Conservation (phyloP, 2,329 filamentous ascomycete species). For the Fusarium sp. region DNA sequence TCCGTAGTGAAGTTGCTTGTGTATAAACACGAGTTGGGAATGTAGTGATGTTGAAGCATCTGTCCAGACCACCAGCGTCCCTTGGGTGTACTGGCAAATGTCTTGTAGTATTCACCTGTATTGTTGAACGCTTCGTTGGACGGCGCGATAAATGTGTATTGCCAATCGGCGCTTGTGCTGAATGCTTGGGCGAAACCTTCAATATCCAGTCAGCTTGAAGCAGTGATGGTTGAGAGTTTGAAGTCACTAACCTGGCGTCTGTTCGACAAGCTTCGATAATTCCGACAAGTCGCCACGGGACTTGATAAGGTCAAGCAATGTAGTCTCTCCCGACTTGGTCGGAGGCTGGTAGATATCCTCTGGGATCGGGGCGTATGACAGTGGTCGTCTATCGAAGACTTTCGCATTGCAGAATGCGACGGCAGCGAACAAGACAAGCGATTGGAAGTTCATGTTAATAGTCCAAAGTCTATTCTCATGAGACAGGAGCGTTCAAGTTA, state of each 20-base stretch:
- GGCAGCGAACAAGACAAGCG: not conserved
- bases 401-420: not conserved
- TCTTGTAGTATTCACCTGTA: not conserved
- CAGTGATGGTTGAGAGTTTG: not conserved
- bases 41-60: not conserved
- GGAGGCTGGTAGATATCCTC: not conserved
- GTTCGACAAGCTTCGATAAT: not conserved
- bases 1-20: not conserved
- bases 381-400: not conserved
- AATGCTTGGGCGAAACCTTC: not conserved
- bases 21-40: not conserved
- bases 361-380: not conserved
- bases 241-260: not conserved
- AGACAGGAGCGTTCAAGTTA: accelerated
- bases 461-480: accelerated
- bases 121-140: not conserved
- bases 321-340: not conserved
- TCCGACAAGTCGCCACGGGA: not conserved
- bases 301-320: not conserved
- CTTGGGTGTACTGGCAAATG: not conserved
- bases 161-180: not conserved
- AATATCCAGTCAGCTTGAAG: not conserved
- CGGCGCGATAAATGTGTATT: not conserved
- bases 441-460: not conserved
- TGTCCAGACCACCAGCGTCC: not conserved